These are phyloP conservation scores for Pestalotiopsis sp. DNA, from an alignment of 2,329 filamentous ascomycete species.

Conservation along the genomic window DNA sequence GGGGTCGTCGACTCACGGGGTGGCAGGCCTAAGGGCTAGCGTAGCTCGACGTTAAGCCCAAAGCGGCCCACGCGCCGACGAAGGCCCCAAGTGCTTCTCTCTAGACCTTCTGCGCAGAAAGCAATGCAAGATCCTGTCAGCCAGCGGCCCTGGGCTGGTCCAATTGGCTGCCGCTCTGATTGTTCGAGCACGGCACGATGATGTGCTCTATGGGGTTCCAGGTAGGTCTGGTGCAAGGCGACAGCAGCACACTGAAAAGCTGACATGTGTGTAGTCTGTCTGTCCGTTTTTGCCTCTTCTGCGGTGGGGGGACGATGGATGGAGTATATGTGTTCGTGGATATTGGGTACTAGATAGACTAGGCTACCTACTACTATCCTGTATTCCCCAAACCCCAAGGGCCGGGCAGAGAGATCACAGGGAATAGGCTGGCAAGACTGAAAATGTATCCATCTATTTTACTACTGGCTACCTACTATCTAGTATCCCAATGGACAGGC, in stretches of 20 bases:
- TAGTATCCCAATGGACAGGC: not conserved
- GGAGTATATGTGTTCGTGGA: not conserved
- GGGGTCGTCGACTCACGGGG: slow-evolving; percentile 1
- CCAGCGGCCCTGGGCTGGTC: not conserved
- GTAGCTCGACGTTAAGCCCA: slow-evolving; percentile 9
- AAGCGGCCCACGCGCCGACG: slow-evolving; percentile 11
- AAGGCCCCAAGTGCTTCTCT: not conserved
- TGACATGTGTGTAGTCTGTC: not conserved
- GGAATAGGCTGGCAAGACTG: not conserved
- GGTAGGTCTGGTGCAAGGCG: not conserved
- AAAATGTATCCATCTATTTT: not conserved
- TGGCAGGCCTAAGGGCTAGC: not conserved
- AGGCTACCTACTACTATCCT: not conserved
- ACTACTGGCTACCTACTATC: not conserved
- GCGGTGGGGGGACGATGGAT: not conserved
- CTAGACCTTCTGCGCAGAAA: slow-evolving; percentile 1
- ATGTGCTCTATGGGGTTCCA: not conserved
- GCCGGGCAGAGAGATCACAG: not conserved
- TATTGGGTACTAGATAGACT: not conserved
- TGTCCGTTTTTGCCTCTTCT: not conserved
- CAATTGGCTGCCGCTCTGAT: not conserved
- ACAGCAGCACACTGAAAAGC: not conserved
- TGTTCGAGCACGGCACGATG: not conserved
- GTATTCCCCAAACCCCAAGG: not conserved
- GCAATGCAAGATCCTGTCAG: slow-evolving; percentile 3